Conservation (phyloP, 306 rosid species). For the Urtica urens region DNA sequence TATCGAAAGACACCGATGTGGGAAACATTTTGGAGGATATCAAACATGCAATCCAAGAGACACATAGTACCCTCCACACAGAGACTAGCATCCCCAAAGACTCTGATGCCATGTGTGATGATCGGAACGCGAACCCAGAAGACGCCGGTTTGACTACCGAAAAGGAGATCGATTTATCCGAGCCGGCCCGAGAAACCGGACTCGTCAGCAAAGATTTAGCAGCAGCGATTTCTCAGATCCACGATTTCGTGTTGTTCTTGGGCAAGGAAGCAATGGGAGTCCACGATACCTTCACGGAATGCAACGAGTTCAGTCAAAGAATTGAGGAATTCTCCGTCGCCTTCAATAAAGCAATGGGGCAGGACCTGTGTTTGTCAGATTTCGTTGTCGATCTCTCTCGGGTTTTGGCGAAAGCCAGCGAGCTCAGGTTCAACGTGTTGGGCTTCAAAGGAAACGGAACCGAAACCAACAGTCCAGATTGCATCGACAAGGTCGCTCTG, state of each 20-base stretch:
- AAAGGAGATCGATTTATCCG: constrained; percentile 36
- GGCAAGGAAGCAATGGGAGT: constrained; percentile 63
- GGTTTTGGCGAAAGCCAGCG: constrained; percentile 65
- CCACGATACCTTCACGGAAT: constrained; percentile 42
- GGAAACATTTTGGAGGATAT: constrained; percentile 67
- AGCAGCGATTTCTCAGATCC: constrained; percentile 73
- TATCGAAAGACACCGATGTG: constrained; percentile 53
- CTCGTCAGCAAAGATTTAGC: constrained; percentile 35
- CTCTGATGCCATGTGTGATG: constrained; percentile 42
- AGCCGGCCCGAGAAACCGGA: constrained; percentile 28
- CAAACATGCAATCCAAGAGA: constrained; percentile 55
- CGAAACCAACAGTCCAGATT: constrained; percentile 72
- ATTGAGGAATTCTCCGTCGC: constrained; percentile 67
- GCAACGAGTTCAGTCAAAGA: constrained; percentile 46
- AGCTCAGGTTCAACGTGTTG: constrained; percentile 56
- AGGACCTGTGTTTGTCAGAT: constrained; percentile 45
- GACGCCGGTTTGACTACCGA: constrained; percentile 47
- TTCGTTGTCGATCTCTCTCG: constrained; percentile 72
- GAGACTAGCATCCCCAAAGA: constrained; percentile 29
- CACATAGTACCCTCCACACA: constrained; percentile 35
- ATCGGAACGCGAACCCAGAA: constrained; percentile 59
- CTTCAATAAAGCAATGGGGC: constrained; percentile 31
- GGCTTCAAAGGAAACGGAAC: constrained; percentile 56
- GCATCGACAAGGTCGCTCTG: constrained; percentile 91
- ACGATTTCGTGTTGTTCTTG: constrained; percentile 54